Percentiles rank a stretch among this genome's conserved stretches.
Evolutionary conservation across 2,329 filamentous ascomycete species (phyloP).

Genomic region (Westerdykella sp.): DNA sequence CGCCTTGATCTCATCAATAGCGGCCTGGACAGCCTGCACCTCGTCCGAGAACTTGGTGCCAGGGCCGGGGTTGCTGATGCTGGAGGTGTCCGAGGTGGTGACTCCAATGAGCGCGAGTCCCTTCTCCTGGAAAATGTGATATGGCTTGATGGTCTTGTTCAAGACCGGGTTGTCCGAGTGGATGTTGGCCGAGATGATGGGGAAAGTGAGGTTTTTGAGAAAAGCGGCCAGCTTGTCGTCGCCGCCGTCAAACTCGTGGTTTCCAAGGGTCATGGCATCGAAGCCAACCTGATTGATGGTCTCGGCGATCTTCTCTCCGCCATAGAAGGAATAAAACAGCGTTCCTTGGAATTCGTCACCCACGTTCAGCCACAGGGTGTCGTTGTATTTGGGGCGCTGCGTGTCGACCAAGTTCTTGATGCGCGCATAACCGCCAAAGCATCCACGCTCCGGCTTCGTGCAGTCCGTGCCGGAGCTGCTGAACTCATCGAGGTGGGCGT

Average conservation of each 20-base stretch:
- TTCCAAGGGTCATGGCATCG: constrained; percentile 61
- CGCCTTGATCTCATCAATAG: constrained; percentile 55
- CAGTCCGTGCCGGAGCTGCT: constrained; percentile 57
- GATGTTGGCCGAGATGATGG: constrained; percentile 58
- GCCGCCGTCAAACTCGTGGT: constrained; percentile 62
- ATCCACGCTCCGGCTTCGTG: constrained; percentile 50
- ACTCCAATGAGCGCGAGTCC: constrained; percentile 58
- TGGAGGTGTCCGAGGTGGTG: constrained; percentile 54
- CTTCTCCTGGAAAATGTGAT: constrained; percentile 58
- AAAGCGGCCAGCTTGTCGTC: constrained; percentile 58
- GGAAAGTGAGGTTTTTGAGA: constrained; percentile 58
- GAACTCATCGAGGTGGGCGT: constrained; percentile 61
- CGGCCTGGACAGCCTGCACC: constrained; percentile 53
- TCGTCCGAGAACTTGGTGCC: constrained; percentile 55
- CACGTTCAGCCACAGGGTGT: constrained; percentile 58
- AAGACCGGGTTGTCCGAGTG: constrained; percentile 54
- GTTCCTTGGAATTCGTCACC: constrained; percentile 68
- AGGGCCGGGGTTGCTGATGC: constrained; percentile 54
- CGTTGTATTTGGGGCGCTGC: constrained; percentile 52
- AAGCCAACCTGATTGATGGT: constrained; percentile 61
- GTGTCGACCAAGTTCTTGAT: constrained; percentile 56
- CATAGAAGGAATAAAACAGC: constrained; percentile 61
- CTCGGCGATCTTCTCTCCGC: constrained; percentile 62
- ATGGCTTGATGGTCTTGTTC: constrained; percentile 59
- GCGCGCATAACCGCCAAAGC: constrained; percentile 59